Evolutionary conservation across 257 asterid genomes (phyloP), one percentile per base, ranked within the genome.

Genomic region (Nicotiana attenuata): DNA sequence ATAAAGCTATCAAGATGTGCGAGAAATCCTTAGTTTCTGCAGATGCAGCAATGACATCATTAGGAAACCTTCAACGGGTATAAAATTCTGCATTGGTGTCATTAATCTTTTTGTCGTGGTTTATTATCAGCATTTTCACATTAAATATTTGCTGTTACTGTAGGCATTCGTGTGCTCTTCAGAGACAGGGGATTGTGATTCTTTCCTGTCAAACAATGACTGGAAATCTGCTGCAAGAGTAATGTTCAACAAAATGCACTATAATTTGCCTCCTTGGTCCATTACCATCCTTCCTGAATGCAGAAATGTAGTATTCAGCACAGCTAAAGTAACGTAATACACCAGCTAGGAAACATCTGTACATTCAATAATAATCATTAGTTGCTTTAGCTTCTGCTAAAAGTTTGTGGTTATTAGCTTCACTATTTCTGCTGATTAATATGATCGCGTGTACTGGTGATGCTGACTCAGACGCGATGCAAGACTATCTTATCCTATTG

Each of bases 1-100:
- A 31, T 31, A 31, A 31, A 31, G 33, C 33, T 31, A 5, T 4
- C 33, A 96, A 92, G 84, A 89, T 85, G 71, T 92, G 95, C 10
- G 99, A 96, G 83, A 88, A 84, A 75, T 92, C 98, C 78, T 83
- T 96, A 35, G 86, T 92, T 88, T 92, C 98, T 53, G 89, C 97
- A 20, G 98, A 96, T 86, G 93, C 97, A 78, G 85, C 89, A 13
- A 93, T 90, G 83, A 92, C 94, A 85, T 94, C 97, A 65, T 87
- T 96, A 88, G 99, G 99, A 81, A 89, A 50, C 85, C 90, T 87
- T 84, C 99, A 96, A 87, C 94, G 94, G 98, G 99, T 96, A 83
- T 66, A 22, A 11, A 38, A 81, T 35, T 68, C 80, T 31, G 5
- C 78, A 78, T 20, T 60, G 66, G 26, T 73, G 53, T 65, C 22